phyloP scores from a whole-genome alignment of 345 rosid genomes.

The Carallia pectinifolia region DNA sequence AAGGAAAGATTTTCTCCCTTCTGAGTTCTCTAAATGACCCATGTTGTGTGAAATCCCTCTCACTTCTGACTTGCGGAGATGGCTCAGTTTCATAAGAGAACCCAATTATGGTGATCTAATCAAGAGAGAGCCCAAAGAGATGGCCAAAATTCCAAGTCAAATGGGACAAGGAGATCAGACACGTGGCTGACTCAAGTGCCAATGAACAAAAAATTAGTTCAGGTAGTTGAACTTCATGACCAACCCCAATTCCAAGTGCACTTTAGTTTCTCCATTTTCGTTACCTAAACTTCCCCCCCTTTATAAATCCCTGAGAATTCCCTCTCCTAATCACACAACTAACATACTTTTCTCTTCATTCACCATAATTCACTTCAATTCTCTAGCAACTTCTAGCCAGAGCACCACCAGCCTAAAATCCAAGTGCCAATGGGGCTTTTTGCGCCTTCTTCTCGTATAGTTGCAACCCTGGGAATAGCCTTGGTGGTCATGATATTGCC shows the following conservation, averaged over 20 bases:
- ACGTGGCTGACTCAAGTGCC: conserved; percentile 14
- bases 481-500: conserved; percentile 27
- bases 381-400: not conserved
- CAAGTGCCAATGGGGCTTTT: conserved; percentile 22
- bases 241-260: conserved; percentile 36
- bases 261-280: conserved; percentile 18
- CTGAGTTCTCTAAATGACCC: not conserved
- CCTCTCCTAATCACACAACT: conserved; percentile 9
- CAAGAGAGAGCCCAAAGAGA: not conserved
- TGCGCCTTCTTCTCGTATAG: not conserved
- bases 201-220: conserved; percentile 24
- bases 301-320: conserved; percentile 32
- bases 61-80: not conserved
- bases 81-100: not conserved
- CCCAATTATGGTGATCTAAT: not conserved
- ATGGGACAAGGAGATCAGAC: not conserved
- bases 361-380: not conserved
- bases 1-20: too few species aligned
- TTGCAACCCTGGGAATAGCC: conserved; percentile 17
- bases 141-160: conserved; percentile 14
- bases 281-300: conserved; percentile 5
- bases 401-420: not conserved
- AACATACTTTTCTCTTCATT: not conserved
- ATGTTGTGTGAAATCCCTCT: not conserved
- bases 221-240: conserved; percentile 57